phyloP scores from a whole-genome alignment of 2,329 filamentous ascomycete genomes.

The Alternaria gansuensis region DNA sequence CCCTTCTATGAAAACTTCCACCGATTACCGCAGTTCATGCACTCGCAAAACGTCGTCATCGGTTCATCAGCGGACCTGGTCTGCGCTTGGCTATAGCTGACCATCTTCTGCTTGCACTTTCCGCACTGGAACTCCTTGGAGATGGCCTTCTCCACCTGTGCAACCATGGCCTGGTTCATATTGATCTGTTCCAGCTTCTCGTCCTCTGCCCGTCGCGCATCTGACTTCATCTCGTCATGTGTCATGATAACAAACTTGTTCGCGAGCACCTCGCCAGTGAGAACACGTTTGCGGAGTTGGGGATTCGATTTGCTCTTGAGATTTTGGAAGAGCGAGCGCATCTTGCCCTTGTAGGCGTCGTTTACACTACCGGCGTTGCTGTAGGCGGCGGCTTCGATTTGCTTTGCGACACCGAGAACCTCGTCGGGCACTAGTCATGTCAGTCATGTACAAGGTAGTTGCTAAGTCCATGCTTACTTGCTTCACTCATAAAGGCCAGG shows the following conservation, averaged over 20 bases:
- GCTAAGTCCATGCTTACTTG: conserved; percentile 48
- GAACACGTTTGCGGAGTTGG: conserved; percentile 76
- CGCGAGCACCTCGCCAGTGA: conserved; percentile 75
- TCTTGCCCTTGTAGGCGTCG: conserved; percentile 82
- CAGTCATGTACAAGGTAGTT: conserved; percentile 25
- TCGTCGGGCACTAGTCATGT: conserved; percentile 63
- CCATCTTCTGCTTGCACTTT: conserved; percentile 91
- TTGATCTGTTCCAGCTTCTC: conserved; percentile 85
- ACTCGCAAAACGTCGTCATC: conserved; percentile 66
- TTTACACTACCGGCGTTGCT: conserved; percentile 73
- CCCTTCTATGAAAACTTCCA: conserved; percentile 57
- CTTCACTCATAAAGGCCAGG: conserved; percentile 74
- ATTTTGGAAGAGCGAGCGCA: conserved; percentile 92
- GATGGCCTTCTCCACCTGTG: conserved; percentile 89
- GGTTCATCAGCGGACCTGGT: conserved; percentile 96
- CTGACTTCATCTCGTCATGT: conserved; percentile 89
- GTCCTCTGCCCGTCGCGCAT: conserved; percentile 79
- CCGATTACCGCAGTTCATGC: conserved; percentile 61
- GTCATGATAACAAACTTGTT: conserved; percentile 85
- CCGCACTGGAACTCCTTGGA: conserved; percentile 87
- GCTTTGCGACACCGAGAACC: conserved; percentile 71
- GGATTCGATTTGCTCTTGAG: conserved; percentile 91
- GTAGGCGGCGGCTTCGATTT: conserved; percentile 81
- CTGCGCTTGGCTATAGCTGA: conserved; percentile 95
- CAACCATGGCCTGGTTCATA: conserved; percentile 96